Base-by-base conservation (phyloP, 495 filamentous ascomycete species). In the Penicillium paxilli region DNA sequence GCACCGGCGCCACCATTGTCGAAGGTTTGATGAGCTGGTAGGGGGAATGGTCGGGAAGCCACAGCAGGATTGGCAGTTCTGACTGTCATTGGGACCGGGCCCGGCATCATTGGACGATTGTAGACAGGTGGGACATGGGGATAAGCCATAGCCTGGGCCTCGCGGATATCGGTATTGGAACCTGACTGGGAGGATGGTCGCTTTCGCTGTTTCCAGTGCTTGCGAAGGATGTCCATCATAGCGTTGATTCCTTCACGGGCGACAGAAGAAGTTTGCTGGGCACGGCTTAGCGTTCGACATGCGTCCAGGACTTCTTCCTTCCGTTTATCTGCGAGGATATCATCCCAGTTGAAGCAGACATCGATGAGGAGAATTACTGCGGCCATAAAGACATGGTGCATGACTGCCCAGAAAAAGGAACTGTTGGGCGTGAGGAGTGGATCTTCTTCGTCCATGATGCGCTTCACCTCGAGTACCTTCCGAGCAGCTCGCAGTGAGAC, bases 341-440 rank as follows among this genome's bases (percentile, higher is more conserved):
- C 73, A 49, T 74, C 71, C 59, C 69, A 70, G 44, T 76, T 78
- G 54, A 75, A 71, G 47, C 75, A 80, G 0, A 74, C 62, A 42
- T 80, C 73, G 32, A 78, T 71, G 9, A 81, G 44, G 3, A 80
- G 45, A 6, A 73, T 74, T 4, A 76, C 72, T n/a, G 66, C 68
- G 12, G 79, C 74, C 65, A 79, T 71, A 51, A 80, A 80, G 0
- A 80, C 72, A 32, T 73, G 69, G 38, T 75, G 64, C 63, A 80
- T 68, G 8, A 79, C 62, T 0, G 70, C 58, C 71, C 71, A 74
- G 11, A 71, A 52, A 0, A 64, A 58, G 0, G 68, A 68, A 30
- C 62, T 67, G 16, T 66, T 63, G 1, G 70, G 63, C 0, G 48
- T 55, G 17, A 65, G 59, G 1, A 44, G 14, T 5, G 66, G 66